phyloP scores from a whole-genome alignment of 495 filamentous ascomycete genomes.

The Penicillium malachiteum region DNA sequence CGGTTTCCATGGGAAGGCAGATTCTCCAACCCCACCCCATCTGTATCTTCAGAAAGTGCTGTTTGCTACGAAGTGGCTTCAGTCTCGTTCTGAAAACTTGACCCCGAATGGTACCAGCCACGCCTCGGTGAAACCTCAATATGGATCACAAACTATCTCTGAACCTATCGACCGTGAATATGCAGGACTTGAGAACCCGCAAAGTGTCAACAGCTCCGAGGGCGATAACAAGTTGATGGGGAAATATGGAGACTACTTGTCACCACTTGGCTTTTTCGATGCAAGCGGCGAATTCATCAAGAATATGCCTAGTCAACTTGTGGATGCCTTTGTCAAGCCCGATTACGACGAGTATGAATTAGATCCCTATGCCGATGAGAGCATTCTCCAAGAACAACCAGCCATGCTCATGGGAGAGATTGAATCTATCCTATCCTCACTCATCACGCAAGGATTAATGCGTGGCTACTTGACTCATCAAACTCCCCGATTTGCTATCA shows the following conservation, averaged over 20 bases:
- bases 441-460: slow-evolving; percentile 80
- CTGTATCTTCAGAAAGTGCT: slow-evolving; percentile 45
- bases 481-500: slow-evolving; percentile 74
- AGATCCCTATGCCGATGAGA: slow-evolving; percentile 33
- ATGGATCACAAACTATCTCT: slow-evolving; percentile 36
- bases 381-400: slow-evolving; percentile 28
- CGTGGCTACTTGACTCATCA: slow-evolving; percentile 82
- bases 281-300: slow-evolving; percentile 30
- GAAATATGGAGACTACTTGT: slow-evolving; percentile 39
- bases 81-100: slow-evolving; percentile 26
- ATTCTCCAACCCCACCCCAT: slow-evolving; percentile 40
- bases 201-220: not conserved
- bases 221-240: slow-evolving; percentile 21
- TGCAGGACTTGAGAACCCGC: slow-evolving; percentile 13
- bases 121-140: slow-evolving; percentile 6
- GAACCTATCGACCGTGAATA: slow-evolving; percentile 36
- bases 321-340: slow-evolving; percentile 43
- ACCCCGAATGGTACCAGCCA: slow-evolving; percentile 10
- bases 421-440: slow-evolving; percentile 73
- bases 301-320: slow-evolving; percentile 24
- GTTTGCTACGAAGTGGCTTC: slow-evolving; percentile 40
- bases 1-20: slow-evolving; percentile 46
- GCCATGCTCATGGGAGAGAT: slow-evolving; percentile 61
- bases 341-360: slow-evolving; percentile 48
- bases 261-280: slow-evolving; percentile 37